Percentiles rank a stretch among this genome's conserved stretches.
Conservation (phyloP, 176 grass and related monocot species). For the Microstegium vimineum region DNA sequence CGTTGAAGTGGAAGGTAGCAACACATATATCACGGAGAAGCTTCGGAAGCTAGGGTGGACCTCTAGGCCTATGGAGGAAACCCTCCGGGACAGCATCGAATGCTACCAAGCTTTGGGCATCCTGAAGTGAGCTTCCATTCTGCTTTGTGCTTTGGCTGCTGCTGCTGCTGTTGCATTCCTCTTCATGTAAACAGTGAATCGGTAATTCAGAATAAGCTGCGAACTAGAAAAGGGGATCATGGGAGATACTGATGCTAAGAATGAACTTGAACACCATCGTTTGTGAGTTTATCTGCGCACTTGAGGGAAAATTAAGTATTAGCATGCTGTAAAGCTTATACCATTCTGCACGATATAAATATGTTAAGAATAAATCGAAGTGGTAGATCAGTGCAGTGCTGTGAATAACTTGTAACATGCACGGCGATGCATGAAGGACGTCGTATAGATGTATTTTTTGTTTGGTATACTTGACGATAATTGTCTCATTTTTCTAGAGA, state of each 20-base stretch:
- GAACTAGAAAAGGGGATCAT: not conserved
- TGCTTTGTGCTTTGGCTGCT: not conserved
- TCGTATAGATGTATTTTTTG: no score
- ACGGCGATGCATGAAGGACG: no score
- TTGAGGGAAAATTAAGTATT: no score
- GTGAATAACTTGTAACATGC: no score
- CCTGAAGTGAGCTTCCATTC: slow-evolving; percentile 4
- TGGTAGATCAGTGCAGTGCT: no score
- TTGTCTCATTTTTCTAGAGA: no score
- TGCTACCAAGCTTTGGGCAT: slow-evolving; percentile 22
- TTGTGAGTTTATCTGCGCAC: not conserved
- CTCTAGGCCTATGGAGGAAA: slow-evolving; percentile 33
- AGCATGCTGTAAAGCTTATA: no score
- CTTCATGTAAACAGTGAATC: not conserved
- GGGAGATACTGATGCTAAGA: not conserved
- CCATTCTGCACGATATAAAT: no score
- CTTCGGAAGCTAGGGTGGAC: slow-evolving; percentile 35
- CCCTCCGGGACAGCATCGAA: slow-evolving; percentile 24
- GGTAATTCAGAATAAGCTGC: not conserved
- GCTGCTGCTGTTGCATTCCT: not conserved
- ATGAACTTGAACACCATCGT: not conserved
- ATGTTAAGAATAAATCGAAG: no score
- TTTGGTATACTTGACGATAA: no score
- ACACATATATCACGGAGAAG: slow-evolving; percentile 7
- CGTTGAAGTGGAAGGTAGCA: slow-evolving; percentile 13